These are phyloP conservation scores for Aspergillus aculeatinus DNA, from an alignment of 2,329 filamentous ascomycete genomes.

Conservation along the genomic window DNA sequence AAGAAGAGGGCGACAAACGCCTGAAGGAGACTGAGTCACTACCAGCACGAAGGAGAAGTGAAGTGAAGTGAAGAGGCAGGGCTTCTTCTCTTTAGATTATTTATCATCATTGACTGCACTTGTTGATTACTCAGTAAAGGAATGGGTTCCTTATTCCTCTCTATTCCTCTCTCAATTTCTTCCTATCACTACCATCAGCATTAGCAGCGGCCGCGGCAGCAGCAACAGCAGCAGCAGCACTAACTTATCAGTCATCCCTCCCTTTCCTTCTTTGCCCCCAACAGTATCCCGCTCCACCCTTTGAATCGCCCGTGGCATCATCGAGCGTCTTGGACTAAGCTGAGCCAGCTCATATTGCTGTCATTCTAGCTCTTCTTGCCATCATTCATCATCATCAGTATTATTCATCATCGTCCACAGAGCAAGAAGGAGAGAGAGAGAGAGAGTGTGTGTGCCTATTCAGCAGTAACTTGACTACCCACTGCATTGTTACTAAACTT, in stretches of 20 bases:
- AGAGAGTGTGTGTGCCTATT: background rate
- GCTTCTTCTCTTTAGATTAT: background rate
- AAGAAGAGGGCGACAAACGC: background rate
- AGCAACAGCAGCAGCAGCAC: background rate
- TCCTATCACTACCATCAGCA: no score
- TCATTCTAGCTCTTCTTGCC: background rate
- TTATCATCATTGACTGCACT: constrained; percentile 1
- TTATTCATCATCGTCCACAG: constrained; percentile 5
- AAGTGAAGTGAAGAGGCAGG: background rate
- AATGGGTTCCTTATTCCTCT: background rate
- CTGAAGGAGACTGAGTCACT: background rate
- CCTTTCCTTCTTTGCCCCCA: constrained; percentile 8
- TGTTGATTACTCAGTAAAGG: background rate
- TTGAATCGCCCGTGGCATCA: constrained; percentile 14
- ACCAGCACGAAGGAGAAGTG: background rate
- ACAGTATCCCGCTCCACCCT: background rate
- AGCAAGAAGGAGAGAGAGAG: no score
- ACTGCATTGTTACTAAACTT: background rate
- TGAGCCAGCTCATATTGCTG: background rate
- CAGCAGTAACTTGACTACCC: no score
- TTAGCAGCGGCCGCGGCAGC: background rate
- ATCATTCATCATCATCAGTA: constrained; percentile 13
- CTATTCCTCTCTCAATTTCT: background rate
- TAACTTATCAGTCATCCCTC: constrained; percentile 7
- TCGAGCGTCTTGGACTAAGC: constrained; percentile 15